A percentile compares a stretch with the other conserved stretches of the same genome.
Conservation (phyloP, 1,284 basidiomycete species). For the Ceratobasidium sp. region DNA sequence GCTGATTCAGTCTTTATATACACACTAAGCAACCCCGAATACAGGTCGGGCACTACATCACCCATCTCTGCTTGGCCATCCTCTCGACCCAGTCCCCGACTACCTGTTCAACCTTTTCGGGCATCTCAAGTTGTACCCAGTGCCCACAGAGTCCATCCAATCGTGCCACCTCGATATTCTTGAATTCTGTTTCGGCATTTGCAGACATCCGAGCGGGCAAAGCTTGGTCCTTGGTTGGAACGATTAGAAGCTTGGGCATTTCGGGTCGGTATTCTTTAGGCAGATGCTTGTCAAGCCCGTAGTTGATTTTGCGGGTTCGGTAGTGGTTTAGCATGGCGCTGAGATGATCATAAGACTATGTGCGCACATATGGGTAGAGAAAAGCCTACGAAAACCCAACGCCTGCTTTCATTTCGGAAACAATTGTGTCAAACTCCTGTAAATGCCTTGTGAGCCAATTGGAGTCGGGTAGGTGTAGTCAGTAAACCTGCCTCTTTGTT, state of each 20-base stretch:
- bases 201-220: not conserved
- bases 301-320: constrained; percentile 16
- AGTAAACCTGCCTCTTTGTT: constrained; percentile 1
- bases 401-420: constrained; percentile 8
- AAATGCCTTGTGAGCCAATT: too few relatives aligned
- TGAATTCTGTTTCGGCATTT: constrained; percentile 7
- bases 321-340: constrained; percentile 34
- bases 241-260: constrained; percentile 27
- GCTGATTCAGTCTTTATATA: too few relatives aligned
- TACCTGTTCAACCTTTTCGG: constrained; percentile 12
- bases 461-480: too few relatives aligned
- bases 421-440: constrained; percentile 7
- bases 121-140: constrained; percentile 29
- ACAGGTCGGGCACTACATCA: not conserved
- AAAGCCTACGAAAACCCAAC: constrained; percentile 4
- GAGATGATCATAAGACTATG: too few relatives aligned
- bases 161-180: constrained; percentile 20
- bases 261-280: constrained; percentile 22
- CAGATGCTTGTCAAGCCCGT: constrained; percentile 24
- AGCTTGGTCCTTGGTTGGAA: constrained; percentile 19
- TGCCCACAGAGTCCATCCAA: constrained; percentile 34
- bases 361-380: too few relatives aligned
- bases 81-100: constrained; percentile 38
- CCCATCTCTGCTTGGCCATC: constrained; percentile 10
- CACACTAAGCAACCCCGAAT: too few relatives aligned